Base-by-base conservation (phyloP, 1,284 basidiomycete species). In the Marasmius sp. region DNA sequence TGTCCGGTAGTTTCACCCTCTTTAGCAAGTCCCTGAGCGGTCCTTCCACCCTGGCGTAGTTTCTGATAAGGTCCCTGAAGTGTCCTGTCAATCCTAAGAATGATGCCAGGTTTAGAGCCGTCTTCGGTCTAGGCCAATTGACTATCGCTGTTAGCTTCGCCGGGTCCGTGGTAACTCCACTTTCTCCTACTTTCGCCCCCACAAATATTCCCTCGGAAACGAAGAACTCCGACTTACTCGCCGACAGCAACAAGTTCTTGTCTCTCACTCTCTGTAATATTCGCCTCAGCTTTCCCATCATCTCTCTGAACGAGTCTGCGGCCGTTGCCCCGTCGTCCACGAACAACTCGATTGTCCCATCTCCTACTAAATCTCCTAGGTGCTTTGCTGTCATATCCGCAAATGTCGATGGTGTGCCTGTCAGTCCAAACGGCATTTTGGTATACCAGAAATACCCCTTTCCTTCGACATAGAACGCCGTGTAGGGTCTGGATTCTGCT, bases 351-450 rank as follows among this genome's bases (percentile, higher is more conserved):
- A 75, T 64, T 2, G 64, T 60, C 0, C 60, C 67, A 3, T 67
- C 60, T 3, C 66, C 70, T 0, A 76, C 47, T 1, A 80, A 64
- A 54, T 77, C 77, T 11, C 71, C 64, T 14, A 80, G 57, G 8
- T 61, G 45, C 0, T 48, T 34, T 1, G 74, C 74, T 1, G 74
- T 74, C 65, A 76, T 69, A 4, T 76, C 37, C 6, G 66, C 71
- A 61, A 79, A 49, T 9, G 67, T 71, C 1, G 74, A 74, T 18
- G 77, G 78, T 14, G 74, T 75, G 4, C 77, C 79, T 9, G 79
- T 80, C 1, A 79, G 59, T 0, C 79, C 76, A 58, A 79, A 78
- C 0, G 77, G 79, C 77, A 81, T 79, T 1, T 71, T 58, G 4
- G 58, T 57, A 63, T 77, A 79, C 45, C 66, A 66, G 58, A 74